Evolutionary conservation across 2,329 filamentous ascomycete genomes (phyloP).

Genomic region (Penicillium sp.): DNA sequence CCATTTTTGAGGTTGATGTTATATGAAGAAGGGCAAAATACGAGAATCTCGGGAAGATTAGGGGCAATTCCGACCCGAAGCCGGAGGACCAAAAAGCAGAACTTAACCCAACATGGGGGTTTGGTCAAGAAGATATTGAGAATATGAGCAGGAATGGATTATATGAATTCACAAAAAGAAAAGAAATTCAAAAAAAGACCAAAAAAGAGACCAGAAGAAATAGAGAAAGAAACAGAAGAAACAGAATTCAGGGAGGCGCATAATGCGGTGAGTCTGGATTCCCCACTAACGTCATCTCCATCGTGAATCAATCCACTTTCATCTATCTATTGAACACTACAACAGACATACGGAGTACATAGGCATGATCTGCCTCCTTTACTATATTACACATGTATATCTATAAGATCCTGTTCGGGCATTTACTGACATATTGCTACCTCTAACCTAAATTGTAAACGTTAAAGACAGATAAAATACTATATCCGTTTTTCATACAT

Average conservation of each 20-base stretch:
- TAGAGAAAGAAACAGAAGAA: not conserved
- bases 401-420: not conserved
- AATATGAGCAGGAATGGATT: not conserved
- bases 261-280: conserved; percentile 25
- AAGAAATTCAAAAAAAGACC: not conserved
- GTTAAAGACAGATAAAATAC: not conserved
- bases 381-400: not conserved
- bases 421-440: not conserved
- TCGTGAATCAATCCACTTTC: conserved; percentile 1
- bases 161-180: not conserved
- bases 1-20: conserved; percentile 15
- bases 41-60: conserved; percentile 19
- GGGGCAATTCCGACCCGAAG: conserved; percentile 16
- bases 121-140: not conserved
- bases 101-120: conserved; percentile 10
- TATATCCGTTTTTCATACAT: not conserved
- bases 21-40: conserved; percentile 1
- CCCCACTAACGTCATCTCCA: conserved; percentile 27
- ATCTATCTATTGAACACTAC: no score
- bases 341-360: no score
- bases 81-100: conserved; percentile 6
- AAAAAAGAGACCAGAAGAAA: not conserved
- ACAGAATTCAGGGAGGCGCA: not conserved
- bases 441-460: not conserved
- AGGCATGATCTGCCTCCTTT: not conserved